These are phyloP conservation scores for Starmerella sirachaensis DNA, from an alignment of 805 yeast genomes.

Conservation along the genomic window DNA sequence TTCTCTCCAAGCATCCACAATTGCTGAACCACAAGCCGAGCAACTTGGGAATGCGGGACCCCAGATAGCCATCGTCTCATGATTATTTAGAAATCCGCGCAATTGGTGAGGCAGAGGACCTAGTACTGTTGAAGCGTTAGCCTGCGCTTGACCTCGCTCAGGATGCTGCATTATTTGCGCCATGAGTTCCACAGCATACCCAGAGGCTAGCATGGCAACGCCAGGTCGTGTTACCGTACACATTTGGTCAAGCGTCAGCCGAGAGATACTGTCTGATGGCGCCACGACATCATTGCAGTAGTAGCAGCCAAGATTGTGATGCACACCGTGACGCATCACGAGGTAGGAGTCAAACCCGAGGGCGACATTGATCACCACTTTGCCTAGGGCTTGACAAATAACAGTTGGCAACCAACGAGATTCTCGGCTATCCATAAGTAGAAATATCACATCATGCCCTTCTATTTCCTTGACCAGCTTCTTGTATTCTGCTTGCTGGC, in stretches of 20 bases:
- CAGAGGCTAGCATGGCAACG: slow-evolving; percentile 75
- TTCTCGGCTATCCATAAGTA: slow-evolving; percentile 89
- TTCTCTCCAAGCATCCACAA: slow-evolving; percentile 39
- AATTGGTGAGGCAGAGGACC: slow-evolving; percentile 83
- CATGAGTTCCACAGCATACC: slow-evolving; percentile 73
- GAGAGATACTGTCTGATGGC: slow-evolving; percentile 76
- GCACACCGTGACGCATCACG: slow-evolving; percentile 84
- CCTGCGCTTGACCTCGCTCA: slow-evolving; percentile 36
- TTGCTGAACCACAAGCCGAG: slow-evolving; percentile 68
- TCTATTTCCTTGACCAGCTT: slow-evolving; percentile 42
- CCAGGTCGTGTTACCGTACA: slow-evolving; percentile 98
- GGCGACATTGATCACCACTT: slow-evolving; percentile 82
- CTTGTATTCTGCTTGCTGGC: slow-evolving; percentile 42
- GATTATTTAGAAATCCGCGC: slow-evolving; percentile 68
- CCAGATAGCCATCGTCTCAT: slow-evolving; percentile 48
- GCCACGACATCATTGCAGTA: slow-evolving; percentile 94
- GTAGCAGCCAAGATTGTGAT: slow-evolving; percentile 67
- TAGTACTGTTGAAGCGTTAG: slow-evolving; percentile 33
- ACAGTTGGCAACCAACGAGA: slow-evolving; percentile 96
- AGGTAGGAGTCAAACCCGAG: slow-evolving; percentile 87
- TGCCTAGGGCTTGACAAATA: slow-evolving; percentile 51
- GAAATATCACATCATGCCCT: slow-evolving; percentile 62
- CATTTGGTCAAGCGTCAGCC: slow-evolving; percentile 91
- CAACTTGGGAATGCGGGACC: slow-evolving; percentile 70
- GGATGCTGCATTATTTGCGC: slow-evolving; percentile 65